Conservation (phyloP, 768 basidiomycete species). For the Pseudohyphozyma bogoriensis region DNA sequence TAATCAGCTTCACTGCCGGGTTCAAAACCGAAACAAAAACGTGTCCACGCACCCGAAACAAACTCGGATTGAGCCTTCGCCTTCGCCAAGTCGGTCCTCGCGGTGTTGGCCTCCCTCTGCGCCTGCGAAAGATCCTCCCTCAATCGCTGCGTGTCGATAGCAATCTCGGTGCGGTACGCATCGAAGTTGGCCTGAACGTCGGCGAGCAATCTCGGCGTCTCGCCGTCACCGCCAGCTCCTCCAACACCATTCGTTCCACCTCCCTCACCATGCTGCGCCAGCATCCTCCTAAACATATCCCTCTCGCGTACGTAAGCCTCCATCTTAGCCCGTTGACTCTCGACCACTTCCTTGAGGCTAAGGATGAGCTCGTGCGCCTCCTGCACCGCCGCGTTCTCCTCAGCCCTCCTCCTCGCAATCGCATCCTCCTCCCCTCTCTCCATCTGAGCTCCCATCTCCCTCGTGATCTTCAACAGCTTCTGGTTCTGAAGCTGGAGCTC, state of each 20-base stretch:
- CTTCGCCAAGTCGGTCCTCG: constrained; percentile 63
- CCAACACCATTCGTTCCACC: constrained; percentile 36
- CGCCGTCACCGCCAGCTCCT: constrained; percentile 31
- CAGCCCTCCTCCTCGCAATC: constrained; percentile 18
- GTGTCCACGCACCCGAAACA: constrained; percentile 62
- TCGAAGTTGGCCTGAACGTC: constrained; percentile 74
- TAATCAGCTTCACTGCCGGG: not conserved
- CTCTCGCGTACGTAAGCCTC: constrained; percentile 78
- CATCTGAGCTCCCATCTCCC: constrained; percentile 72
- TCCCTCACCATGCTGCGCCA: constrained; percentile 48
- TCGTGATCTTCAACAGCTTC: constrained; percentile 68
- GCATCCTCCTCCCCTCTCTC: constrained; percentile 60
- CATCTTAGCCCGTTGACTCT: constrained; percentile 64
- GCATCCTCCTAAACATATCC: constrained; percentile 68
- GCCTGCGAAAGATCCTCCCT: constrained; percentile 58
- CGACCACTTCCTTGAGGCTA: constrained; percentile 66
- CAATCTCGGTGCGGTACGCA: constrained; percentile 67
- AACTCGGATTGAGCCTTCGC: constrained; percentile 72
- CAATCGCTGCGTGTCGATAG: constrained; percentile 58
- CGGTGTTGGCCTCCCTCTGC: constrained; percentile 58
- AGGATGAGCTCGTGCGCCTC: constrained; percentile 84
- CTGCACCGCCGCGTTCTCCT: constrained; percentile 54
- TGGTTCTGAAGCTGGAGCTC: constrained; percentile 85
- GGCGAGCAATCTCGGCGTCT: constrained; percentile 51
- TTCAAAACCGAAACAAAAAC: not conserved